phyloP scores from a whole-genome alignment of 2,329 filamentous ascomycete species.

The Penicillium digitatum region DNA sequence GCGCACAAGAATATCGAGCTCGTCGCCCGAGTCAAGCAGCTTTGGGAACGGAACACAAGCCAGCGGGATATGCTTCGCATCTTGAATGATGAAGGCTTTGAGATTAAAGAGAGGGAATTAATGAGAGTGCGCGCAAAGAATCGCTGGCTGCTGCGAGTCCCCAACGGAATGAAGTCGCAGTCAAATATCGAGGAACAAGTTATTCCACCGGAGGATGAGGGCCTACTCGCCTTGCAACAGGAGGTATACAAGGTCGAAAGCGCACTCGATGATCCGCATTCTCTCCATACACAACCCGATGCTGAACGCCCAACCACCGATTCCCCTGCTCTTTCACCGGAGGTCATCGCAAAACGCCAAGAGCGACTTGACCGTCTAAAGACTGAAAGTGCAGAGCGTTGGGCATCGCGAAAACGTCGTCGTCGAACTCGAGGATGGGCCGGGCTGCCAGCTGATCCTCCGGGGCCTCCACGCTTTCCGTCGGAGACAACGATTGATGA shows the following conservation, averaged over 20 bases:
- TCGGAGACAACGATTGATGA: slow-evolving; percentile 80
- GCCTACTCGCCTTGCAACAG: slow-evolving; percentile 38
- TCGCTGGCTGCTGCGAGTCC: slow-evolving; percentile 61
- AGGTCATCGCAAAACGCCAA: slow-evolving; percentile 52
- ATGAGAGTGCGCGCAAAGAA: slow-evolving; percentile 66
- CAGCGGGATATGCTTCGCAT: slow-evolving; percentile 71
- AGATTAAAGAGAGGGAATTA: slow-evolving; percentile 67
- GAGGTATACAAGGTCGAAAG: slow-evolving; percentile 36
- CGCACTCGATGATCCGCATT: slow-evolving; percentile 28
- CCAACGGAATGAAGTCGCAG: slow-evolving; percentile 55
- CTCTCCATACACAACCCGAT: slow-evolving; percentile 23
- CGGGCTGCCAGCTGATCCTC: slow-evolving; percentile 63
- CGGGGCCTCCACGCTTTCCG: slow-evolving; percentile 68
- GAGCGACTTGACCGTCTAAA: slow-evolving; percentile 54
- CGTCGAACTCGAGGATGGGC: slow-evolving; percentile 66
- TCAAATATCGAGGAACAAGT: slow-evolving; percentile 25
- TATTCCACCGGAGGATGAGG: slow-evolving; percentile 35
- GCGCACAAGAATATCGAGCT: slow-evolving; percentile 66
- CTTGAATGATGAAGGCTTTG: slow-evolving; percentile 67
- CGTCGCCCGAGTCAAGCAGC: slow-evolving; percentile 65
- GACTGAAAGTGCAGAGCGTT: slow-evolving; percentile 59
- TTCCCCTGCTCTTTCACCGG: slow-evolving; percentile 41
- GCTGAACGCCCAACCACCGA: slow-evolving; percentile 13
- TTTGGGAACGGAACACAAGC: slow-evolving; percentile 71
- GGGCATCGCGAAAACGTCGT: slow-evolving; percentile 62